Evolutionary conservation across 441 rosid genomes (phyloP).

Genomic region (Erysimum cheiri): DNA sequence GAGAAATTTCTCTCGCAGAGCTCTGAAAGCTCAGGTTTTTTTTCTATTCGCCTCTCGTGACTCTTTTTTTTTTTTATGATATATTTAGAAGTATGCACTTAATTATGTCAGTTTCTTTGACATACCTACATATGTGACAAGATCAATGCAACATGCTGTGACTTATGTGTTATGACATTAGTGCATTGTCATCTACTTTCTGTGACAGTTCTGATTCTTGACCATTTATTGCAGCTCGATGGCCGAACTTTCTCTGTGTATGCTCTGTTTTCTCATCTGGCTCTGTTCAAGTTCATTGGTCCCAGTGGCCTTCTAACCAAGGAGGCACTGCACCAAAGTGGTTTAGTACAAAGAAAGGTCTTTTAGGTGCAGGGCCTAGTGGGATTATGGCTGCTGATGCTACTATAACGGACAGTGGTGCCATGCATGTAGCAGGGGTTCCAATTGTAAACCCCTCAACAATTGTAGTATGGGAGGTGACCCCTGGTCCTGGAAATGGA

Average conservation of each 20-base stretch:
- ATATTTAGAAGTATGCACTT: constrained; percentile 13
- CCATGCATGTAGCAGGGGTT: constrained; percentile 99
- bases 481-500: constrained; percentile 96
- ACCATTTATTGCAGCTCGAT: constrained; percentile 77
- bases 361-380: constrained; percentile 99
- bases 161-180: constrained; percentile 7
- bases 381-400: constrained; percentile 99
- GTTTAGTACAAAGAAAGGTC: constrained; percentile 97
- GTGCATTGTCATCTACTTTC: neutral
- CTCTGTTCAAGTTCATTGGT: constrained; percentile 98
- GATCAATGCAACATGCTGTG: constrained; percentile 24
- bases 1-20: constrained; percentile 97
- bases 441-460: constrained; percentile 99
- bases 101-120: constrained; percentile 13
- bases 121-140: constrained; percentile 16
- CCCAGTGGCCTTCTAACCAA: constrained; percentile 94
- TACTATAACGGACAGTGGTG: constrained; percentile 94
- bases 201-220: constrained; percentile 10
- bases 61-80: constrained; percentile 12
- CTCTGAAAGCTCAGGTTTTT: constrained; percentile 94
- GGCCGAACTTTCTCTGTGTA: constrained; percentile 99
- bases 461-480: constrained; percentile 99
- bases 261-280: constrained; percentile 99
- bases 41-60: constrained; percentile 20
- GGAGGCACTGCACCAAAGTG: constrained; percentile 72